Base-by-base conservation (phyloP, 306 rosid species). In the Vachellia pachyceras region DNA sequence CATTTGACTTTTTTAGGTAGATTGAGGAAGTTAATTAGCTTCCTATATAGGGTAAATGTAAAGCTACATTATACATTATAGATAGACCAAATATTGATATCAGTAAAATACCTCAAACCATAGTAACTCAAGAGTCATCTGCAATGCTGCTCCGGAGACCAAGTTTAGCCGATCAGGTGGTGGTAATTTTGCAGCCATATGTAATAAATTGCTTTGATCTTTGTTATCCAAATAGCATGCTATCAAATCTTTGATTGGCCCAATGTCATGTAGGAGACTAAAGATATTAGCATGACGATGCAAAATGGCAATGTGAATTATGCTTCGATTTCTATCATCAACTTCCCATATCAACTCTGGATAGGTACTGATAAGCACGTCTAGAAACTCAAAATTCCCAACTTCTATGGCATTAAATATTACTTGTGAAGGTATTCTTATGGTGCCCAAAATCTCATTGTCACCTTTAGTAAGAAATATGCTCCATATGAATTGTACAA, bases 301-400 rank as follows among this genome's bases (percentile, higher is more conserved):
- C 6, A 47, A 14, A 13, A 47, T 5, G 18, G 54, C 54, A 47
- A 47, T 14, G 18, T 47, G 54, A 47, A 47, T 47, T 47, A 47
- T 47, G n/a, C 54, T 47, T 47, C n/a, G 54, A 47, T 47, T 47
- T 47, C 54, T 47, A 13, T 47, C 54, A 47, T 47, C n/a, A 47
- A 15, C 54, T 47, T 47, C 54, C 54, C 54, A 47, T 47, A 47
- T 47, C n/a, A 47, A 47, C 5, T 47, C 54, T 13, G 54, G 87
- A 17, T 86, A 86, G 46, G 79, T 55, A 60, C 82, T 80, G 29
- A 81, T 4, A 63, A 86, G 29, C 55, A 77, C 81, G 3, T 83
- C 82, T 23, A 86, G 39, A 76, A 86, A 86, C 82, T 86, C 85
- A 42, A 83, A 80, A 64, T 83, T 86, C 20, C 89, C 89, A 33